Percentiles rank a stretch among this genome's conserved stretches.
phyloP scores from a whole-genome alignment of 805 yeast genomes.

The Grigorovia humatica region DNA sequence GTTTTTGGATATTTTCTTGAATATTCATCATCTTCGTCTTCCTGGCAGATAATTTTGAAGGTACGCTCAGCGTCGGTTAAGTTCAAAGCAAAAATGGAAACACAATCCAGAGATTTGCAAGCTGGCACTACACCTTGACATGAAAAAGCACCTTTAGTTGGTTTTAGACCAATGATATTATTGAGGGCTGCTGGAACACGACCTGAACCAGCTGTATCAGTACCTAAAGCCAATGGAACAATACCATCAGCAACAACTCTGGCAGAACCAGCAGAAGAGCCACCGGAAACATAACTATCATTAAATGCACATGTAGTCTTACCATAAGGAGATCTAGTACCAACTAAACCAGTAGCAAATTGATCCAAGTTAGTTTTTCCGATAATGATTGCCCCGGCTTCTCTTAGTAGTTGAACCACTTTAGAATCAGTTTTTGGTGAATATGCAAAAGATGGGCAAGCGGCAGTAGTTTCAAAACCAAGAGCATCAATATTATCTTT shows the following conservation, averaged over 20 bases:
- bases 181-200: slow-evolving; percentile 94
- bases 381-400: slow-evolving; percentile 84
- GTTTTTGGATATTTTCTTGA: slow-evolving; percentile 65
- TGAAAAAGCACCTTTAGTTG: slow-evolving; percentile 81
- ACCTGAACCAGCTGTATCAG: slow-evolving; percentile 98
- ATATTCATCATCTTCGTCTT: slow-evolving; percentile 68
- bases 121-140: slow-evolving; percentile 95
- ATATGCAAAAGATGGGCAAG: slow-evolving; percentile 79
- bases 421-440: slow-evolving; percentile 63
- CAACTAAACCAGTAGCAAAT: slow-evolving; percentile 95
- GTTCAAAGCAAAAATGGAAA: slow-evolving; percentile 71
- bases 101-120: slow-evolving; percentile 88
- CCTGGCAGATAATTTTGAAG: slow-evolving; percentile 59
- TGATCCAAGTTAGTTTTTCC: slow-evolving; percentile 96
- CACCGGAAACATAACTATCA: slow-evolving; percentile 77
- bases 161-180: slow-evolving; percentile 86
- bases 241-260: slow-evolving; percentile 81
- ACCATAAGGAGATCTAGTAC: slow-evolving; percentile 92
- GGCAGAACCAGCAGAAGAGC: slow-evolving; percentile 95
- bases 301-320: slow-evolving; percentile 73
- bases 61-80: slow-evolving; percentile 74
- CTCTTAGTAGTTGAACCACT: slow-evolving; percentile 59
- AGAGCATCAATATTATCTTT: slow-evolving; percentile 90
- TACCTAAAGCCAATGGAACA: slow-evolving; percentile 83
- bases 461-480: slow-evolving; percentile 83